These are phyloP conservation scores for Russula lepida DNA, from an alignment of 768 basidiomycete species.

Conservation along the genomic window DNA sequence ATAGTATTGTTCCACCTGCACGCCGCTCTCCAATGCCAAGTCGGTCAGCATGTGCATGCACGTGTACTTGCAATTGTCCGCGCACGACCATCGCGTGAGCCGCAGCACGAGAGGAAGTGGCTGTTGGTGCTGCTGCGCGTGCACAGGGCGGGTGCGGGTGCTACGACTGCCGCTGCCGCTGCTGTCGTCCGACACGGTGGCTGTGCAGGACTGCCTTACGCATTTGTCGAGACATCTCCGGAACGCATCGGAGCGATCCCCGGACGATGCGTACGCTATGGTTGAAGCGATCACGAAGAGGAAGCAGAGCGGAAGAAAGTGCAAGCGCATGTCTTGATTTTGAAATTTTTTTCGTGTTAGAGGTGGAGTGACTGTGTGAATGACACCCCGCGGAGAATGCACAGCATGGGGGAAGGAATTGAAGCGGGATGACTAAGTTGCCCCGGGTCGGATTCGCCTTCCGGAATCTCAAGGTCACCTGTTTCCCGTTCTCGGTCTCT, in stretches of 20 bases:
- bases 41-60: constrained; percentile 82
- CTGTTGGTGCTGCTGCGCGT: background rate
- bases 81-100: constrained; percentile 79
- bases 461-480: background rate
- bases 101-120: constrained; percentile 42
- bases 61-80: constrained; percentile 78
- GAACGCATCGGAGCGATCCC: constrained; percentile 31
- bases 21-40: constrained; percentile 36
- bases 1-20: constrained; percentile 65
- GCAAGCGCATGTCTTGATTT: constrained; percentile 13
- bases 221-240: constrained; percentile 29
- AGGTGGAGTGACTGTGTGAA: no score
- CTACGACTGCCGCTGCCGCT: background rate
- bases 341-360: no score
- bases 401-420: background rate
- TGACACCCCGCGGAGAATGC: no score
- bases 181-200: constrained; percentile 22
- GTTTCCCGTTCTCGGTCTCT: background rate
- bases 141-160: background rate
- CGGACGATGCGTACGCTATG: constrained; percentile 24
- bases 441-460: no score
- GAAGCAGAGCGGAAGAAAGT: background rate
- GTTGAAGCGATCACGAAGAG: background rate
- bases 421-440: background rate
- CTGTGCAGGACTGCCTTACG: constrained; percentile 29